phyloP scores from a whole-genome alignment of 2,329 filamentous ascomycete genomes.

The Fusarium stilboides region DNA sequence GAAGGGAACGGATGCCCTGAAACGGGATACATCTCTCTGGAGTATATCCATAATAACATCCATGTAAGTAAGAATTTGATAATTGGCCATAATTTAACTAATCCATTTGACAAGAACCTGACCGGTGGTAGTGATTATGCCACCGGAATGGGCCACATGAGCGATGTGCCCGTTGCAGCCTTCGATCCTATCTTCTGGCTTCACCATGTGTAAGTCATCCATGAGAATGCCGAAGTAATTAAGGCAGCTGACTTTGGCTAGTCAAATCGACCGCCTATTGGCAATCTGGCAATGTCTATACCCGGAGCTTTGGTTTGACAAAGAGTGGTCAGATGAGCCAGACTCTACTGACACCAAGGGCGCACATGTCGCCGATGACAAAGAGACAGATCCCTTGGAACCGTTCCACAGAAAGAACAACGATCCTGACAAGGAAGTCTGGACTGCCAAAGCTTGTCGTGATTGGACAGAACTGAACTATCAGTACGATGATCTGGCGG shows the following conservation, averaged over 20 bases:
- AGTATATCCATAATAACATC: slow-evolving; percentile 22
- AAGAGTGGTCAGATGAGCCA: rapidly evolving
- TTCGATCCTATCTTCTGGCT: slow-evolving; percentile 20
- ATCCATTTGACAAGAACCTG: not conserved
- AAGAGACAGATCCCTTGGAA: not conserved
- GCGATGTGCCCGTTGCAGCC: slow-evolving; percentile 3
- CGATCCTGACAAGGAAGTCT: not conserved
- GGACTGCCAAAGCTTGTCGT: not conserved
- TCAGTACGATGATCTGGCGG: not conserved
- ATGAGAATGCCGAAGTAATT: too few relatives aligned
- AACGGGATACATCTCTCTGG: slow-evolving; percentile 7
- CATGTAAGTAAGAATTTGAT: not conserved
- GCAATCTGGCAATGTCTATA: slow-evolving; percentile 3
- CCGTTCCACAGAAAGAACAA: not conserved
- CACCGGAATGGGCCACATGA: not conserved
- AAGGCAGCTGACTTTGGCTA: not conserved
- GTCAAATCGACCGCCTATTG: not conserved
- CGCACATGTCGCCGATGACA: not conserved
- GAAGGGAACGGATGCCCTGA: not conserved
- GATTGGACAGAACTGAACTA: slow-evolving; percentile 7
- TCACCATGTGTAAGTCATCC: slow-evolving; percentile 6
- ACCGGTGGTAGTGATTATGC: not conserved
- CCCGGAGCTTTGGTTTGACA: not conserved
- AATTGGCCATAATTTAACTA: rapidly evolving
- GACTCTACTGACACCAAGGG: rapidly evolving